Evolutionary conservation across 2,329 filamentous ascomycete genomes (phyloP), one percentile per base, ranked within the genome.

Genomic region (Chrysoporthe puriensis): DNA sequence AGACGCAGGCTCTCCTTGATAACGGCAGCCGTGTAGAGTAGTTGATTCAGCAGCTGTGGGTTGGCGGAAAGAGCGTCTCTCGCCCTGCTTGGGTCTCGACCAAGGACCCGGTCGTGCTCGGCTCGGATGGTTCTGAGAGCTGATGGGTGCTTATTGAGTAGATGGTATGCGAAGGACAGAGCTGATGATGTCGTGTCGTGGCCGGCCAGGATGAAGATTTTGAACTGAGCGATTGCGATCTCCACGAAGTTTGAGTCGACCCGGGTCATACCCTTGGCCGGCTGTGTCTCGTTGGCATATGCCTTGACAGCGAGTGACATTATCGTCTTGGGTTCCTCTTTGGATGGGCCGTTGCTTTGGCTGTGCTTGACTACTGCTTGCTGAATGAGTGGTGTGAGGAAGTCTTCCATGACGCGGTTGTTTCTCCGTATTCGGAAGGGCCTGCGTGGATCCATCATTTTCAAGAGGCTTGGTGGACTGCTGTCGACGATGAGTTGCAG

Each of bases 1-100:
- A 88, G 71, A 2, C 86, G 80, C 0, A 88, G 77, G 0, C 81
- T 76, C 73, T 89, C 87, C 68, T 86, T 85, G 66, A 86, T 80
- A 6, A 86, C 80, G 21, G 84, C 85, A 3, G 77, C 77, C 0
- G 84, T 85, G 71, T 86, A 88, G 0, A 78, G 76, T 3, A 89
- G 77, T 8, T 81, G 76, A 70, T 84, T 84, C 59, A 88, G 76
- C 5, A 82, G 76, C 44, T 79, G 74, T 0, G 83, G 81, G 4
- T 82, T 74, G 16, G 77, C 74, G 3, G 82, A 73, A 18, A 82
- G 72, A 0, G 71, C 71, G 42, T 78, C 78, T 0, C 76, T 74
- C 5, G 76, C 73, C 1, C 74, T 72, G 6, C 77, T 71, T 9
- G 79, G 43, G 7, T 72, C 67, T 0, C 63, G 63, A 0, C 74